These are phyloP conservation scores for Curvularia hawaiiensis DNA, from an alignment of 2,329 filamentous ascomycete species.

Conservation along the genomic window DNA sequence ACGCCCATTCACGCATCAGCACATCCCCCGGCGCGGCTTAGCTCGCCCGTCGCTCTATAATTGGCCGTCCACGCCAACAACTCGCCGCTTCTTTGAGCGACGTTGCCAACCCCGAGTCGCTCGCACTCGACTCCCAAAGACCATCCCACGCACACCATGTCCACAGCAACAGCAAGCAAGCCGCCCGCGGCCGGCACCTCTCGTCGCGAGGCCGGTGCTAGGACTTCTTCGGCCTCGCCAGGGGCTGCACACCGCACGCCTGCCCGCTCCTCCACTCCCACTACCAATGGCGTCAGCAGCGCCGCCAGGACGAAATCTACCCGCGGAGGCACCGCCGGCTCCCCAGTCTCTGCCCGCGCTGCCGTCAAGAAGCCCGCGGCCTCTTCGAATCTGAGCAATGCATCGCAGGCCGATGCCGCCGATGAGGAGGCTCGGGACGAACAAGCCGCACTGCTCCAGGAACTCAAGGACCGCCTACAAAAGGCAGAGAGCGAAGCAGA, in stretches of 20 bases:
- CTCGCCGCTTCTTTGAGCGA: conserved; percentile 18
- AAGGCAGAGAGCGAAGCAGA: conserved; percentile 80
- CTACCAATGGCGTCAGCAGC: conserved; percentile 36
- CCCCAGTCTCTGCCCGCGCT: conserved; percentile 48
- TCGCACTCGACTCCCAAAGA: conserved; percentile 9
- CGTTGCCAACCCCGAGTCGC: conserved; percentile 18
- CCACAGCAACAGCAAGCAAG: conserved; percentile 45
- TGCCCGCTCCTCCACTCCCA: conserved; percentile 36
- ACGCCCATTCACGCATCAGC: conserved; percentile 8
- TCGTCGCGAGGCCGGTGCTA: conserved; percentile 28
- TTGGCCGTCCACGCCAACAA: conserved; percentile 17
- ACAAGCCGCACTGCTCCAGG: conserved; percentile 77
- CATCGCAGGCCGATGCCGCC: conserved; percentile 44
- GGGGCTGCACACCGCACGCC: conserved; percentile 41
- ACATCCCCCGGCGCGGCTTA: conserved; percentile 12
- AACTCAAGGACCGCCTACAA: conserved; percentile 80
- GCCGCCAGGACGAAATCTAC: conserved; percentile 40
- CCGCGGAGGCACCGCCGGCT: conserved; percentile 37
- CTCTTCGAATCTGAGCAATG: conserved; percentile 41
- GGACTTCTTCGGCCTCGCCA: conserved; percentile 37
- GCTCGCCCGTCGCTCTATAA: conserved; percentile 15
- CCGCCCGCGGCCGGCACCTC: conserved; percentile 42
- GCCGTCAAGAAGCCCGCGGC: conserved; percentile 45
- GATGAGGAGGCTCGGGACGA: conserved; percentile 76
- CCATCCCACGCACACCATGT: conserved; percentile 31